Base-by-base conservation (phyloP, 768 basidiomycete species). In the Tricholoma flavovirens region DNA sequence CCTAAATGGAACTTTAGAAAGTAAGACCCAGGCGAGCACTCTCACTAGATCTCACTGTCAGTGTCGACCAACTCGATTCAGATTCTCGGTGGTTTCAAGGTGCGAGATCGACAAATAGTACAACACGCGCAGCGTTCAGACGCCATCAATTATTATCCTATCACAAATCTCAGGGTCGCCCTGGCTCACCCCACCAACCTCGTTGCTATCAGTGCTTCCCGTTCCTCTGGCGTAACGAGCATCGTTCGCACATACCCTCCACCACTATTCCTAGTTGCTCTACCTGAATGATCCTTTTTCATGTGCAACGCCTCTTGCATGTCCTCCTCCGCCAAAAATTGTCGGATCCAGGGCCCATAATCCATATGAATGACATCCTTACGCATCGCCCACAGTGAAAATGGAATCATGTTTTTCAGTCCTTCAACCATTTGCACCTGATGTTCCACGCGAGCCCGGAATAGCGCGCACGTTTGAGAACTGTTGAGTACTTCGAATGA, bases 311-410 rank as follows among this genome's bases (percentile, higher is more conserved):
- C 69, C 58, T 77, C 83, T 62, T 74, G 61, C 61, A 56, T 69
- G 58, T 93, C 90, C 60, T 96, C 93, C 35, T 71, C 77, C 24
- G 56, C 69, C 38, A 88, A 82, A 67, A 95, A 87, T 57, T 72
- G 64, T 56, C 85, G 75, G 49, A 92, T 72, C 70, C 78, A 80
- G 30, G 92, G 87, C 61, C 82, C 71, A 69, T 90, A 88, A 49
- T 95, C 89, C 64, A 86, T 67, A 62, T 80, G 77, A 56, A 87
- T 69, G 36, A 72, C 70, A 17, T 65, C 64, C 49, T 78, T 73
- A 11, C 79, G 76, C 64, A 81, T 71, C 42, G 75, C 57, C 53
- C 78, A 71, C 26, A 70, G 66, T 17, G 73, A 67, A 53, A 71
- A 65, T 15, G 76, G 75, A 59, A 84, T 73, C 42, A 83, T 63